phyloP scores from a whole-genome alignment of 352 stramenopile species.

The Phytophthora megakarya region DNA sequence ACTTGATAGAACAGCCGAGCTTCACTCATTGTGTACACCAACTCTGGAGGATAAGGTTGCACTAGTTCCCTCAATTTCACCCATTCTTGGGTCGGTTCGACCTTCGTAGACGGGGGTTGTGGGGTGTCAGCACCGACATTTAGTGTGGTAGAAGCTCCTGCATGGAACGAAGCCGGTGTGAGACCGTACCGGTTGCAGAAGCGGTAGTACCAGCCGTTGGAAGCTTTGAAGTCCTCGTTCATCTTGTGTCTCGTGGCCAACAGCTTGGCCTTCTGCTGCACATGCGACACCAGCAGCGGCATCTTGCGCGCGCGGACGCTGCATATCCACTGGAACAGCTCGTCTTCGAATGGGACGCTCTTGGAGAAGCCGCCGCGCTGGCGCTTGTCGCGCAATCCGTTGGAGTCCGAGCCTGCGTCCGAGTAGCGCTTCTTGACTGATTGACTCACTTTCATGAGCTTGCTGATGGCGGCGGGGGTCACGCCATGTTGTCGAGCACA shows the following conservation, averaged over 20 bases:
- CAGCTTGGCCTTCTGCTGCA: conserved; percentile 64
- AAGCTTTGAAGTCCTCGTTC: conserved; percentile 60
- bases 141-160: conserved; percentile 6
- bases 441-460: conserved; percentile 77
- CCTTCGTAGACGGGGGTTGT: not conserved
- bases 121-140: not conserved
- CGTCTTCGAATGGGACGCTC: conserved; percentile 60
- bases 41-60: conserved; percentile 39
- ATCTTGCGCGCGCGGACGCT: conserved; percentile 51
- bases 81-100: conserved; percentile 25
- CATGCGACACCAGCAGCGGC: conserved; percentile 53
- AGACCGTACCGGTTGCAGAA: conserved; percentile 75
- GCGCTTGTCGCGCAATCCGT: conserved; percentile 47
- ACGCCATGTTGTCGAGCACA: conserved; percentile 71
- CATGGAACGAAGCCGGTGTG: conserved; percentile 39
- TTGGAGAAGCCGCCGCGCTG: conserved; percentile 72
- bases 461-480: conserved; percentile 74
- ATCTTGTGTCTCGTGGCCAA: conserved; percentile 45
- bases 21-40: conserved; percentile 60
- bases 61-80: conserved; percentile 35
- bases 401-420: conserved; percentile 42
- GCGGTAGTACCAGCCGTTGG: conserved; percentile 81
- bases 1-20: conserved; percentile 61
- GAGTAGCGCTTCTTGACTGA: conserved; percentile 75
- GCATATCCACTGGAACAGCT: conserved; percentile 74